These are phyloP conservation scores for Micractinium conductrix DNA, from an alignment of 139 green algal species.

Conservation along the genomic window DNA sequence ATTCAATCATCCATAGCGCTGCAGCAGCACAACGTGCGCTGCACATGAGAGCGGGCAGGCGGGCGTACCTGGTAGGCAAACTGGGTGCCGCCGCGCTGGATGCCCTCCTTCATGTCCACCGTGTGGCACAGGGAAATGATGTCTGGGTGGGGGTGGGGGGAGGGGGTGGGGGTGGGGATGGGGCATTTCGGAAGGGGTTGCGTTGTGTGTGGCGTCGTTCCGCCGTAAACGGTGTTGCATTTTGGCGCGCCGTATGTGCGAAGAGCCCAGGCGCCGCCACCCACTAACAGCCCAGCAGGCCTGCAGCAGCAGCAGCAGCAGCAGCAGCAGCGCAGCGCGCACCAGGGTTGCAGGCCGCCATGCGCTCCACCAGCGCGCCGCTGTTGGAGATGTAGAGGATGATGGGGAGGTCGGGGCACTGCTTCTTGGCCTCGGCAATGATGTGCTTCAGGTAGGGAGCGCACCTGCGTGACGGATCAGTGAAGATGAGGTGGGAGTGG, in stretches of 20 bases:
- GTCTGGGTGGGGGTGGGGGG: slow-evolving; percentile 50
- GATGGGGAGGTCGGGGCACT: slow-evolving; percentile 85
- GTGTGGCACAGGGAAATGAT: slow-evolving; percentile 88
- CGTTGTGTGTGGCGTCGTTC: no score
- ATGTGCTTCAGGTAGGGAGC: slow-evolving; percentile 88
- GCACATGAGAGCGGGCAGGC: background rate
- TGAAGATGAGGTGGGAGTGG: no score
- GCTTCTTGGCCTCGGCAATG: slow-evolving; percentile 58
- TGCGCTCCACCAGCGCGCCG: slow-evolving; percentile 93
- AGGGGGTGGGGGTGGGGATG: background rate
- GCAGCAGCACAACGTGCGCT: background rate
- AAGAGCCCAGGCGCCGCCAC: no score
- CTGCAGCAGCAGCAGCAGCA: background rate
- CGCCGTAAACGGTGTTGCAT: no score
- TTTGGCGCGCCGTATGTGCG: no score
- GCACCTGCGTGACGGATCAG: no score
- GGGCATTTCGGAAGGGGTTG: background rate
- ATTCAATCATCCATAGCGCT: background rate
- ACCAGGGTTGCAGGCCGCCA: slow-evolving; percentile 77
- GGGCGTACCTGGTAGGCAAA: slow-evolving; percentile 83
- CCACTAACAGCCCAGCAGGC: background rate
- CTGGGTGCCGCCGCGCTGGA: slow-evolving; percentile 76
- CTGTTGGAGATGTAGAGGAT: slow-evolving; percentile 95
- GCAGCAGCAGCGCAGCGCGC: background rate
- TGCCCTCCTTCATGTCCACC: slow-evolving; percentile 88